Evolutionary conservation across 2,329 filamentous ascomycete genomes (phyloP).

Genomic region (Penicillium hordei): DNA sequence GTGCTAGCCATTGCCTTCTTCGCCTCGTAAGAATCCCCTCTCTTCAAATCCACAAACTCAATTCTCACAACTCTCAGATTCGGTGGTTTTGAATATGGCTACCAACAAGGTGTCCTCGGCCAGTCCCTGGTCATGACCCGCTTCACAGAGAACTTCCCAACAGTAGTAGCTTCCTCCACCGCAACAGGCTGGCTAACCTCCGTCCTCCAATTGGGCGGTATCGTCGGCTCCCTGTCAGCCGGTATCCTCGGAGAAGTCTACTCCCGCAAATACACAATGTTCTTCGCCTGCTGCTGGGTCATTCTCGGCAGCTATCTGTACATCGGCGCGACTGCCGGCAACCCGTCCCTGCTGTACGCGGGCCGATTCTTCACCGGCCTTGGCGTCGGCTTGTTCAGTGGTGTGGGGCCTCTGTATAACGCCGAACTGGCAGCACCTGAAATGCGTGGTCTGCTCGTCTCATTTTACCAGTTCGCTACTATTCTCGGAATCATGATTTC

Average conservation of each 20-base stretch:
- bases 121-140: slow-evolving; percentile 53
- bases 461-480: slow-evolving; percentile 37
- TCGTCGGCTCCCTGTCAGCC: slow-evolving; percentile 44
- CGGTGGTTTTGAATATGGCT: slow-evolving; percentile 52
- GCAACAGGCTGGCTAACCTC: slow-evolving; percentile 50
- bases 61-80: slow-evolving; percentile 27
- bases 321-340: slow-evolving; percentile 26
- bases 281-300: slow-evolving; percentile 53
- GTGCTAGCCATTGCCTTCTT: slow-evolving; percentile 55
- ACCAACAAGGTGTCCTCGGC: slow-evolving; percentile 46
- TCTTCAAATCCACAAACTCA: no score
- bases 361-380: slow-evolving; percentile 35
- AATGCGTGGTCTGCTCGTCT: slow-evolving; percentile 35
- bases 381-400: slow-evolving; percentile 36
- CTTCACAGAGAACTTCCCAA: slow-evolving; percentile 48
- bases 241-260: slow-evolving; percentile 53
- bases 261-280: slow-evolving; percentile 53
- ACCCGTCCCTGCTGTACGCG: slow-evolving; percentile 27
- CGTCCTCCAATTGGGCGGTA: slow-evolving; percentile 53
- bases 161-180: slow-evolving; percentile 44
- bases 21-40: slow-evolving; percentile 35
- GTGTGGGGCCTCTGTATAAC: slow-evolving; percentile 51
- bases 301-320: slow-evolving; percentile 44
- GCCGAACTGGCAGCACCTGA: slow-evolving; percentile 47
- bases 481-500: slow-evolving; percentile 39